Evolutionary conservation across 2,329 filamentous ascomycete species (phyloP), one percentile per base, ranked within the genome.

Genomic region (Aspergillus quadricinctus): DNA sequence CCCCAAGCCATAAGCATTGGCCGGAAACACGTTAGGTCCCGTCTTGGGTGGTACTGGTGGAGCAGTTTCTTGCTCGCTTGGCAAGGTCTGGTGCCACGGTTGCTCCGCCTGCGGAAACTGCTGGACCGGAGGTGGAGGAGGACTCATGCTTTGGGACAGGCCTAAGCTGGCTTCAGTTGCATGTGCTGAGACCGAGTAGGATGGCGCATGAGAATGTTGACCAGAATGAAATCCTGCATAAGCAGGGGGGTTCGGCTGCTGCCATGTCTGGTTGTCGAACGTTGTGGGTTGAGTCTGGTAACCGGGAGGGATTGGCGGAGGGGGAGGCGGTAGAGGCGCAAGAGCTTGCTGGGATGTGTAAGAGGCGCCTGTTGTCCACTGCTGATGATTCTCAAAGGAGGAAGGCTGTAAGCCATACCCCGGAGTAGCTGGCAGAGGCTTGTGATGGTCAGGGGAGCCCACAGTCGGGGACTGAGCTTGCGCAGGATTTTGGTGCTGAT

Each of bases 1-100:
- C 1, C 76, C 76, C 35, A 79, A 60, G 11, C 72, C 74, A 45
- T 76, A 75, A 28, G 73, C 51, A 49, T 64, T 58, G n/a, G 65
- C 57, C 14, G 61, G 53, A 19, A 63, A 55, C 17, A 58, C 35
- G 50, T 59, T 61, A n/a, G 64, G 53, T 40, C 61, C 63, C 11
- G 62, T 62, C 41, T 64, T 63, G 19, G 65, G 66, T 25, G 66
- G 62, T 19, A 67, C 52, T 46, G 64, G 66, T 21, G 66, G 62
- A 17, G 64, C 61, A 27, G 57, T 48, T 11, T 46, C 50, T 21
- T 56, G 52, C 23, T 58, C 55, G 19, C 14, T 55, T 19, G 54
- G 31, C 25, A 62, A 25, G 27, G 60, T 56, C 23, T 56, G 57
- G 35, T 57, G 49, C 27, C 55, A 48, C 45, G 48, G 57, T 50